A percentile compares a stretch with the other conserved stretches of the same genome.
phyloP scores from a whole-genome alignment of 768 basidiomycete genomes.

The Hericium erinaceus region DNA sequence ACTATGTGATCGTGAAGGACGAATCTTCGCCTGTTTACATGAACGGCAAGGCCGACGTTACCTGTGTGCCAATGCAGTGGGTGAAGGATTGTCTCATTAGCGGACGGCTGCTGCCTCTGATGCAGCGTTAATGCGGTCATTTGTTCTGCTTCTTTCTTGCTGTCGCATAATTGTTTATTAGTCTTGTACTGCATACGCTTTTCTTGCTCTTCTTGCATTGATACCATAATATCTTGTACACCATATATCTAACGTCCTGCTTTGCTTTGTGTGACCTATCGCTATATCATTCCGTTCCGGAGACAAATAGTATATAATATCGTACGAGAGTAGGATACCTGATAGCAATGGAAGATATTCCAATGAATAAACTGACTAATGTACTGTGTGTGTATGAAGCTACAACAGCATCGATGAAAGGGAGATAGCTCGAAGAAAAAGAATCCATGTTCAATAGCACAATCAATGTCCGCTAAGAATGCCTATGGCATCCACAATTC shows the following conservation, averaged over 20 bases:
- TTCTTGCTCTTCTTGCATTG: background rate
- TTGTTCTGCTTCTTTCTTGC: background rate
- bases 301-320: too few species aligned
- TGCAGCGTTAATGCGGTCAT: background rate
- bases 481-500: background rate
- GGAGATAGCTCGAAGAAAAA: too few species aligned
- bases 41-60: slow-evolving; percentile 18
- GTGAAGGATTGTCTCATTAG: slow-evolving; percentile 72
- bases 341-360: too few species aligned
- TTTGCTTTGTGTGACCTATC: background rate
- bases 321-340: too few species aligned
- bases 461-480: background rate
- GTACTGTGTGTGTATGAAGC: too few species aligned
- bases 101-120: slow-evolving; percentile 36
- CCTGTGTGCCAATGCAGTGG: slow-evolving; percentile 53
- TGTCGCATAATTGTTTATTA: background rate
- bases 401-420: too few species aligned
- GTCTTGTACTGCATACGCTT: background rate
- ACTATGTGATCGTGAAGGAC: slow-evolving; percentile 58
- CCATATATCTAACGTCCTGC: background rate
- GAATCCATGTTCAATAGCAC: too few species aligned
- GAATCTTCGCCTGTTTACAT: slow-evolving; percentile 11
- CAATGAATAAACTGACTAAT: too few species aligned
- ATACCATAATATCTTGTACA: slow-evolving; percentile 2
- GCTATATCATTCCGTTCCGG: background rate